A percentile compares a stretch with the other conserved stretches of the same genome.
Evolutionary conservation across 228 moss, liverwort and hornwort genomes (phyloP).

Genomic region (Sphagnum magellanicum): DNA sequence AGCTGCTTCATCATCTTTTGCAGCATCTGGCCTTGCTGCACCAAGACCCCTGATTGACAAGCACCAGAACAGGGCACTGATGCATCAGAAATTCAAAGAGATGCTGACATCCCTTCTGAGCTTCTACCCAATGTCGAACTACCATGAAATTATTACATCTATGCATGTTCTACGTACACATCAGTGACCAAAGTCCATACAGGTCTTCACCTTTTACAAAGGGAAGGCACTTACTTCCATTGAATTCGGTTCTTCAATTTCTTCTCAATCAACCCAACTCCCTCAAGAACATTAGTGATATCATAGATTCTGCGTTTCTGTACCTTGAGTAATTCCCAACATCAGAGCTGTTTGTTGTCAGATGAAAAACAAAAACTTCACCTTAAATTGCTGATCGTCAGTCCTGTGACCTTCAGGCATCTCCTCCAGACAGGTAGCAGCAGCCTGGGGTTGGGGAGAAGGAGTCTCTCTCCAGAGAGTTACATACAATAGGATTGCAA

Average conservation of each 20-base stretch:
- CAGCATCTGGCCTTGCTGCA: constrained; percentile 59
- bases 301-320: constrained; percentile 87
- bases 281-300: constrained; percentile 86
- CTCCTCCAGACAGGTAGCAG: no score
- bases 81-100: no score
- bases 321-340: constrained; percentile 27
- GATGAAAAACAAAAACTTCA: no score
- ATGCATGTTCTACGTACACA: not conserved
- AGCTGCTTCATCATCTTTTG: constrained; percentile 56
- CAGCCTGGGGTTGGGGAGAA: no score
- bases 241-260: constrained; percentile 91
- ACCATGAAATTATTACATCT: no score
- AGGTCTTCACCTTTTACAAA: not conserved
- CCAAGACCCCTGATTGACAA: constrained; percentile 53
- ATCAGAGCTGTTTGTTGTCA: not conserved
- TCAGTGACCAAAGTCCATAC: not conserved
- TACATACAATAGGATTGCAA: no score
- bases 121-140: no score
- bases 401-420: no score
- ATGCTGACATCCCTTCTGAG: no score
- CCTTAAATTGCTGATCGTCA: no score
- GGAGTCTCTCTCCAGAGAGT: not conserved
- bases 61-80: not conserved
- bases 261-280: constrained; percentile 93
- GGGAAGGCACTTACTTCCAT: constrained; percentile 71